Conservation (phyloP, 805 yeast species). For the Myxozyma kluyveri region DNA sequence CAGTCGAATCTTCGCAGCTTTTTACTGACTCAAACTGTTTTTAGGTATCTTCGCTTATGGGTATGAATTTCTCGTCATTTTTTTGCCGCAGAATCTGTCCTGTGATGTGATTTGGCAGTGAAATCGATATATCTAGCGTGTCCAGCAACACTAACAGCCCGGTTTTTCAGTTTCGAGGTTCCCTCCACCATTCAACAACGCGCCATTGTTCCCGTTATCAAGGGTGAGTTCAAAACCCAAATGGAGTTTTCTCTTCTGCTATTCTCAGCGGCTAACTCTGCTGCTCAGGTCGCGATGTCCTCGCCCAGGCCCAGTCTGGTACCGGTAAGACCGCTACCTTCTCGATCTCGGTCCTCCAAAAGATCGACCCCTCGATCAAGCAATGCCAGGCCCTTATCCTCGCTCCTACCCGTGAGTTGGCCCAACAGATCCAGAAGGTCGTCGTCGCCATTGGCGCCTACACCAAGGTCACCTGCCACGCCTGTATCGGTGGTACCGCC, state of each 20-base stretch:
- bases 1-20: neutral
- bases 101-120: too few relatives aligned
- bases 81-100: neutral
- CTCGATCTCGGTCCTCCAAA: constrained; percentile 89
- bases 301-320: constrained; percentile 99
- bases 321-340: constrained; percentile 99
- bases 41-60: constrained; percentile 32
- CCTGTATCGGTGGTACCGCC: constrained; percentile 91
- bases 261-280: neutral
- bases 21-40: neutral
- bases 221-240: constrained; percentile 46
- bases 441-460: constrained; percentile 82
- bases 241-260: neutral
- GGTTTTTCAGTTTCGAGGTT: constrained; percentile 78
- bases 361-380: constrained; percentile 66
- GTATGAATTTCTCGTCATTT: constrained; percentile 5
- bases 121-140: neutral
- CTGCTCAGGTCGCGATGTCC: constrained; percentile 64
- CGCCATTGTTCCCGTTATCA: constrained; percentile 91
- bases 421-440: constrained; percentile 87
- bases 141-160: neutral
- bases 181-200: constrained; percentile 98
- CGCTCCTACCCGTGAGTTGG: constrained; percentile 96
- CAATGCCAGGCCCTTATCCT: constrained; percentile 86
- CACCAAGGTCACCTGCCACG: constrained; percentile 81